Conservation (phyloP, 225 moss, liverwort and hornwort genomes). For the Ulota crispa region DNA sequence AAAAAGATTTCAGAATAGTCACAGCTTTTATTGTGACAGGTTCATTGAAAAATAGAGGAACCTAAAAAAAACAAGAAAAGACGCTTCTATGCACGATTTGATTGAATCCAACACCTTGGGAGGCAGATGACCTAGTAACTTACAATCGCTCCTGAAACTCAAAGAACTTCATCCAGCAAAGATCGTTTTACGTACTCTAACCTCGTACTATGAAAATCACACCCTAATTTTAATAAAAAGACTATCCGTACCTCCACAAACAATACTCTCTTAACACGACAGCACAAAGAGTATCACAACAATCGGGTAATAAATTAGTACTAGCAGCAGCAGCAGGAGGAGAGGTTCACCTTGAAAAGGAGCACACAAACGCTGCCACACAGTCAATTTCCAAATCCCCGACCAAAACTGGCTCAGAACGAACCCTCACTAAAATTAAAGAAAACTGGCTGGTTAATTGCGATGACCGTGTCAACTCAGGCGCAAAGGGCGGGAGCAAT, state of each 20-base stretch:
- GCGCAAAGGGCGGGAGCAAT: background rate
- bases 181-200: background rate
- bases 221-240: background rate
- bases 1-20: background rate
- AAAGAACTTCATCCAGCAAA: background rate
- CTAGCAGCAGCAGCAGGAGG: background rate
- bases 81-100: background rate
- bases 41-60: background rate
- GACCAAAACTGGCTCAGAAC: background rate
- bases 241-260: background rate
- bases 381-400: background rate
- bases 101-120: background rate
- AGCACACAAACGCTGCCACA: background rate
- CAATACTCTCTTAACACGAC: background rate
- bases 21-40: background rate
- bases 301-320: background rate
- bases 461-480: slow-evolving; percentile 14
- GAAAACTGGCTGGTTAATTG: background rate
- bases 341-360: background rate
- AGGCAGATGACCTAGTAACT: background rate
- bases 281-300: background rate
- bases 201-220: background rate
- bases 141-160: background rate
- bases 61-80: background rate
- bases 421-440: background rate